Evolutionary conservation across 2,329 filamentous ascomycete species (phyloP), one percentile per base, ranked within the genome.

Genomic region (Beauveria medogensis): DNA sequence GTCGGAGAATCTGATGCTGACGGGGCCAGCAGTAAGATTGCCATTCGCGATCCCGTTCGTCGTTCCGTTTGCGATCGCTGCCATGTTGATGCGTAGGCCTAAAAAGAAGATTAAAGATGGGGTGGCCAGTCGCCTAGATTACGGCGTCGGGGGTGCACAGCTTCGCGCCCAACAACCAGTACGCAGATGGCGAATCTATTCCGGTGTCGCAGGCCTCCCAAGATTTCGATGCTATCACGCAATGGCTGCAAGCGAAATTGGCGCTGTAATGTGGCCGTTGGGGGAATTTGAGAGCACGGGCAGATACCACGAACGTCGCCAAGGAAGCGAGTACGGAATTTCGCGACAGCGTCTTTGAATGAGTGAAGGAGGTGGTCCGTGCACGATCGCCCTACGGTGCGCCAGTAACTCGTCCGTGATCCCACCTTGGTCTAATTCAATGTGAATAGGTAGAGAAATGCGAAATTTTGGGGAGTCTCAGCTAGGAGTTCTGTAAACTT

Each of bases 1-100:
- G 65, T 87, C 82, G 63, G 82, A 81, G 70, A 87, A 88, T 65
- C 85, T 82, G 66, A 77, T 80, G 75, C 80, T 82, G 63, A 73
- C 73, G 14, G 77, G 77, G 24, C 67, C 67, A 52, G 68, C 67
- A 54, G 67, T 50, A 28, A 69, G 64, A 58, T 73, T 67, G 61
- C 76, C 77, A 64, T 80, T 77, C 51, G 70, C 66, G 46, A 70
- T 69, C 59, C 78, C 79, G 62, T 80, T 79, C 61, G 73, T 65
- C 64, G 74, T 68, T 64, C 77, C 77, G 65, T 80, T 80, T 55
- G 75, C 73, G 20, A 70, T 64, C 43, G 73, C 65, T 41, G 77
- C 71, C 79, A 81, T 82, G 54, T 53, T 66, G 50, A 47, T 54
- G 51, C 30, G 41, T 48, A 48, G 41, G 51, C 16, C 22, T 51